Conservation (phyloP, 768 basidiomycete species). For the Suillus hirtellus region DNA sequence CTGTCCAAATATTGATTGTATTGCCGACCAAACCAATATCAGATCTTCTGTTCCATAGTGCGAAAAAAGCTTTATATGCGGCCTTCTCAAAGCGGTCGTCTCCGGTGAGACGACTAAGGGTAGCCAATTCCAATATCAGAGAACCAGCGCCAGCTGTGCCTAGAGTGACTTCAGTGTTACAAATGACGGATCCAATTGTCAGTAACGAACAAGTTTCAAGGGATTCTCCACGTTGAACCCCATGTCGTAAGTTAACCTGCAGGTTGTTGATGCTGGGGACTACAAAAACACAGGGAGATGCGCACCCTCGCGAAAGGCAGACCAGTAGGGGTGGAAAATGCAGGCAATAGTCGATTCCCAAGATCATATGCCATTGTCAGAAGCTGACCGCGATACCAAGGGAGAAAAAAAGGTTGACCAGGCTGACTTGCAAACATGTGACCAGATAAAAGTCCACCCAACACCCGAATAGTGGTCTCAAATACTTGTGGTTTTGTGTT, state of each 20-base stretch:
- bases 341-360: constrained; percentile 82
- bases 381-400: constrained; percentile 84
- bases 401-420: constrained; percentile 68
- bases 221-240: constrained; percentile 74
- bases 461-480: constrained; percentile 91
- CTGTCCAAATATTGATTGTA: constrained; percentile 79
- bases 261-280: constrained; percentile 4
- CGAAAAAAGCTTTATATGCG: constrained; percentile 89
- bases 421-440: constrained; percentile 77
- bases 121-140: constrained; percentile 91
- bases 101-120: constrained; percentile 86
- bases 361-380: constrained; percentile 84
- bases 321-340: constrained; percentile 89
- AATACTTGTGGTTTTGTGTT: constrained; percentile 98
- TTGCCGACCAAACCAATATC: constrained; percentile 87
- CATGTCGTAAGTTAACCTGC: constrained; percentile 83
- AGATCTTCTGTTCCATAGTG: constrained; percentile 89
- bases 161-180: constrained; percentile 31
- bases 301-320: constrained; percentile 86
- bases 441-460: constrained; percentile 87
- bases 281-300: constrained; percentile 11
- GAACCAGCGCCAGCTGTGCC: constrained; percentile 94
- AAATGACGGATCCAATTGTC: not conserved
- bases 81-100: constrained; percentile 89
- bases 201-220: constrained; percentile 75